phyloP scores from a whole-genome alignment of 495 filamentous ascomycete species.

The Penicilliopsis zonata region DNA sequence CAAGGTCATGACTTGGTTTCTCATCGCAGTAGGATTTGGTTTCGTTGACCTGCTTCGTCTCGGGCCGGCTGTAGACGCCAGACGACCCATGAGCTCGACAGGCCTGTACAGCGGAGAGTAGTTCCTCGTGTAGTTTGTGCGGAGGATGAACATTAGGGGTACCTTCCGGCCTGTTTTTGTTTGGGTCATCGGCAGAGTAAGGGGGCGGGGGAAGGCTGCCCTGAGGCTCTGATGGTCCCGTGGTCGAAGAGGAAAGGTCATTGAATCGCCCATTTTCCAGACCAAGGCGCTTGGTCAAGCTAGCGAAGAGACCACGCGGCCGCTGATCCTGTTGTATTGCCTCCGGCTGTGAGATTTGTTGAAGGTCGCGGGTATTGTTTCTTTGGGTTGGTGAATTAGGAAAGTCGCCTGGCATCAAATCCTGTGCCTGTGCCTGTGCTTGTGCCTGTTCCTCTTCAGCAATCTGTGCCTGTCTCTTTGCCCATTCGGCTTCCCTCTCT shows the following conservation, averaged over 20 bases:
- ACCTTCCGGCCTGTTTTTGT: slow-evolving; percentile 23
- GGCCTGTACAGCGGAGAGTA: slow-evolving; percentile 70
- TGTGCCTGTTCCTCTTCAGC: no score
- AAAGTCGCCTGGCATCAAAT: slow-evolving; percentile 59
- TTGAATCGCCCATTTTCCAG: slow-evolving; percentile 35
- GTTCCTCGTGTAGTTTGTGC: slow-evolving; percentile 40
- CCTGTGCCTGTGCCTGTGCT: slow-evolving; percentile 6
- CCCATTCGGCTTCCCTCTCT: slow-evolving; percentile 47
- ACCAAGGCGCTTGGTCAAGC: slow-evolving; percentile 50
- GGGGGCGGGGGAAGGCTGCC: slow-evolving; percentile 27
- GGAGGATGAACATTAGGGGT: slow-evolving; percentile 32
- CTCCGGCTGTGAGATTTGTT: slow-evolving; percentile 9
- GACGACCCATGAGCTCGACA: slow-evolving; percentile 70
- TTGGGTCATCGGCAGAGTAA: slow-evolving; percentile 28
- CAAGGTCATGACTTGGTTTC: slow-evolving; percentile 67
- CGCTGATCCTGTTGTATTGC: slow-evolving; percentile 20
- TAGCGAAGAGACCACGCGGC: slow-evolving; percentile 48
- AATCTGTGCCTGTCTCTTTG: slow-evolving; percentile 14
- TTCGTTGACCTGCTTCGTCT: slow-evolving; percentile 66
- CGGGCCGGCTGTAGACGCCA: slow-evolving; percentile 54
- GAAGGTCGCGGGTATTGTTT: slow-evolving; percentile 9
- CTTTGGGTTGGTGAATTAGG: slow-evolving; percentile 45
- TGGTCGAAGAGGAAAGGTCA: no score
- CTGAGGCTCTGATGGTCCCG: no score
- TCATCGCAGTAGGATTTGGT: slow-evolving; percentile 82